phyloP scores from a whole-genome alignment of 768 basidiomycete genomes.

The Boletus sensibilis region DNA sequence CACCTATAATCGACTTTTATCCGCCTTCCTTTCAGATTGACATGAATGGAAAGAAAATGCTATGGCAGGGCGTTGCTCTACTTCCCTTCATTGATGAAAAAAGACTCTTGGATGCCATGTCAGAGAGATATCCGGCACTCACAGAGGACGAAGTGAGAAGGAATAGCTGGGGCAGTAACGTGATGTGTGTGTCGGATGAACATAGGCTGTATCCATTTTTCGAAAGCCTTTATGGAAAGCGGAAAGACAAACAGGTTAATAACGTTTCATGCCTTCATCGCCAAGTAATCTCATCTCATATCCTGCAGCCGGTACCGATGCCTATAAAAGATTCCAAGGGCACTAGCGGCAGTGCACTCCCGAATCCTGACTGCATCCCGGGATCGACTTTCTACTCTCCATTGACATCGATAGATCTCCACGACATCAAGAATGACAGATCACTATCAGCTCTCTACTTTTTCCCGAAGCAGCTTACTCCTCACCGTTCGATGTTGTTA shows the following conservation, averaged over 20 bases:
- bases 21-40: slow-evolving; percentile 90
- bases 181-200: slow-evolving; percentile 79
- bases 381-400: slow-evolving; percentile 88
- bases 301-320: slow-evolving; percentile 66
- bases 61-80: slow-evolving; percentile 97
- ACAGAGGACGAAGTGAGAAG: slow-evolving; percentile 79
- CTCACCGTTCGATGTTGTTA: slow-evolving; percentile 82
- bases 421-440: slow-evolving; percentile 83
- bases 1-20: slow-evolving; percentile 96
- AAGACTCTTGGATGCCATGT: slow-evolving; percentile 84
- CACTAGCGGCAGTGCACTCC: slow-evolving; percentile 74
- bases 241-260: slow-evolving; percentile 72
- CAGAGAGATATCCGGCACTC: slow-evolving; percentile 57
- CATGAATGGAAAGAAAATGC: slow-evolving; percentile 99
- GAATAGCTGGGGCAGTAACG: slow-evolving; percentile 82
- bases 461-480: slow-evolving; percentile 83
- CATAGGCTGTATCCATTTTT: slow-evolving; percentile 86
- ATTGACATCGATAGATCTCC: slow-evolving; percentile 54
- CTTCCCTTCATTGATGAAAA: slow-evolving; percentile 92
- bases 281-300: slow-evolving; percentile 14
- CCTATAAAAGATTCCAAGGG: slow-evolving; percentile 71
- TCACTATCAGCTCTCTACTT: slow-evolving; percentile 85
- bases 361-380: slow-evolving; percentile 87
- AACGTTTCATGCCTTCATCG: slow-evolving; percentile 1
- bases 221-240: slow-evolving; percentile 87